A percentile compares a stretch with the other conserved stretches of the same genome.
phyloP scores from a whole-genome alignment of 2,329 filamentous ascomycete species.

The Cercospora citrullina region DNA sequence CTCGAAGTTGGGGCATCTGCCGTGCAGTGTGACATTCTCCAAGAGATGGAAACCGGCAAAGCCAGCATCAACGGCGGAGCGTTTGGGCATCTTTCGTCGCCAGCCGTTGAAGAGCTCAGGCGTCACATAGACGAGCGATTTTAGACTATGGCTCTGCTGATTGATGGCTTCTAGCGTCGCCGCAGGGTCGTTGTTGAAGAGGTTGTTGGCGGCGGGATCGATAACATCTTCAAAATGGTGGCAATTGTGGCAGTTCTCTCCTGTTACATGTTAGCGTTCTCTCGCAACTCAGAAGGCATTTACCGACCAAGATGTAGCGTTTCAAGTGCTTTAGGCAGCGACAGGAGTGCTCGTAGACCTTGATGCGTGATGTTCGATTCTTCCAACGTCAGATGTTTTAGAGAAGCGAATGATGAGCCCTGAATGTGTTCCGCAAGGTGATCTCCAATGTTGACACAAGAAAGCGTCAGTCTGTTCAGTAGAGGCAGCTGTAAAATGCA shows the following conservation, averaged over 20 bases:
- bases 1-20: constrained; percentile 27
- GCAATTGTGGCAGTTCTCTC: constrained; percentile 29
- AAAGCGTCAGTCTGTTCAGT: constrained; percentile 25
- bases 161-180: constrained; percentile 20
- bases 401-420: constrained; percentile 11
- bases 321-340: constrained; percentile 24
- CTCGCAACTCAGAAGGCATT: background rate
- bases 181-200: constrained; percentile 23
- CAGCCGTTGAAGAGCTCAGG: constrained; percentile 6
- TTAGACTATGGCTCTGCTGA: constrained; percentile 27
- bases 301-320: constrained; percentile 22
- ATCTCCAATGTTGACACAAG: constrained; percentile 29
- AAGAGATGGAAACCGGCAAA: constrained; percentile 25
- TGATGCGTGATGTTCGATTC: constrained; percentile 28
- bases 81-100: background rate
- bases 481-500: constrained; percentile 25
- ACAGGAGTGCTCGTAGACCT: constrained; percentile 26
- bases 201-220: constrained; percentile 22
- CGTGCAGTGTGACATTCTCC: constrained; percentile 20
- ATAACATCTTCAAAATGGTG: constrained; percentile 19
- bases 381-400: constrained; percentile 27
- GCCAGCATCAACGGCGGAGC: constrained; percentile 18
- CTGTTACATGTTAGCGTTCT: background rate
- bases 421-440: constrained; percentile 6
- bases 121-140: constrained; percentile 24